phyloP scores from a whole-genome alignment of 2,329 filamentous ascomycete genomes.

The Neonectria hederae region DNA sequence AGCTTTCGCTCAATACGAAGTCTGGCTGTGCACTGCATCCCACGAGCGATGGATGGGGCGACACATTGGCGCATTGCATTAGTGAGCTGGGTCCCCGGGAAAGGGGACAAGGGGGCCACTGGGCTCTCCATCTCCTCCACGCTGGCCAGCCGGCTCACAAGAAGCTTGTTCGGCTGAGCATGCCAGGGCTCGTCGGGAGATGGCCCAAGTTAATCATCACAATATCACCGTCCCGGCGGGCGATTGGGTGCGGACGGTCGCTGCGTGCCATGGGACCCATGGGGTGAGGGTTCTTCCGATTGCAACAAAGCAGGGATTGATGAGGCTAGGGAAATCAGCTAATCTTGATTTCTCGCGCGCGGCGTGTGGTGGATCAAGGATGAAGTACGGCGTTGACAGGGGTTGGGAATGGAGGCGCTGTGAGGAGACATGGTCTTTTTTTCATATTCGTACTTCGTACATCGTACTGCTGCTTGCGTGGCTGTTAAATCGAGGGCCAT shows the following conservation, averaged over 20 bases:
- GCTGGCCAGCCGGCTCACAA: no score
- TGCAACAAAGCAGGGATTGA: background rate
- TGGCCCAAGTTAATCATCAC: background rate
- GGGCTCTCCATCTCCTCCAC: background rate
- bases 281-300: background rate
- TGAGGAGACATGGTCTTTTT: background rate
- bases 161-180: background rate
- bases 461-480: background rate
- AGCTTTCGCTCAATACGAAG: constrained; percentile 16
- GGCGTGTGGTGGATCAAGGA: background rate
- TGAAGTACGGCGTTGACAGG: background rate
- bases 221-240: background rate
- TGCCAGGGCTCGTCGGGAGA: background rate
- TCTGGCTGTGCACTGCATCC: constrained; percentile 21
- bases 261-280: background rate
- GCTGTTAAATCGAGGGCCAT: background rate
- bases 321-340: constrained; percentile 5
- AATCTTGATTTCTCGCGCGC: background rate
- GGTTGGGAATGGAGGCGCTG: background rate
- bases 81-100: constrained; percentile 13
- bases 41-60: constrained; percentile 17
- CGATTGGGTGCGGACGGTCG: background rate
- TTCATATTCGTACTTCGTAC: background rate
- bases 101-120: background rate
- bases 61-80: constrained; percentile 32